phyloP scores from a whole-genome alignment of 164 flowering plant genomes.

The Liriodendron chinense region DNA sequence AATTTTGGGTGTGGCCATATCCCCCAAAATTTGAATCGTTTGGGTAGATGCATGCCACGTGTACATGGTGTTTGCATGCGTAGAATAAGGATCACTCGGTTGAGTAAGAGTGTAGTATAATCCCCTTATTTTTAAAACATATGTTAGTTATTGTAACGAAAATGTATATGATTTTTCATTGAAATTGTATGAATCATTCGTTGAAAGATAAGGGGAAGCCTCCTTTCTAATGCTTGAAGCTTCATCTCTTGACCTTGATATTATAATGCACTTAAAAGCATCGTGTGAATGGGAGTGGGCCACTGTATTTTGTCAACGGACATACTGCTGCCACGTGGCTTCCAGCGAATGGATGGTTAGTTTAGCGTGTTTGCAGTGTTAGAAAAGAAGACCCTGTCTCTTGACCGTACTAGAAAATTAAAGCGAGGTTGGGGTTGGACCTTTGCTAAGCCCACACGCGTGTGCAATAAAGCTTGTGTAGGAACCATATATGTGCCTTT shows the following conservation, averaged over 20 bases:
- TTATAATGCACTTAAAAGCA: too few species aligned
- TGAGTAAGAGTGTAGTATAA: not conserved
- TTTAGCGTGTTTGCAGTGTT: too few species aligned
- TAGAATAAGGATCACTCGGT: not conserved
- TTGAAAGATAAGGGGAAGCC: not conserved
- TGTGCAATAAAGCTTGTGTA: too few species aligned
- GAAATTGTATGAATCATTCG: not conserved
- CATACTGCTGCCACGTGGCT: too few species aligned
- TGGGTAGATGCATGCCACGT: not conserved
- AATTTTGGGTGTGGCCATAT: too few species aligned
- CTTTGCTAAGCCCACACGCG: too few species aligned
- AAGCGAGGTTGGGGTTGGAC: too few species aligned
- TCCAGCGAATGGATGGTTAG: too few species aligned
- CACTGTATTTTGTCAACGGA: not conserved
- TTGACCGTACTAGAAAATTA: too few species aligned
- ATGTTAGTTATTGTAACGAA: not conserved
- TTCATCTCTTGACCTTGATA: not conserved
- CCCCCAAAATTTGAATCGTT: not conserved
- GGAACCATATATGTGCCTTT: too few species aligned
- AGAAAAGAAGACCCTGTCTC: too few species aligned
- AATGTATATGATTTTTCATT: not conserved
- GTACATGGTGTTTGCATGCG: not conserved
- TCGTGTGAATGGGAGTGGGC: not conserved
- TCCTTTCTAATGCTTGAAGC: not conserved
- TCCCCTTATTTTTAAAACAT: not conserved